A percentile compares a stretch with the other conserved stretches of the same genome.
phyloP scores from a whole-genome alignment of 768 basidiomycete species.

The Botryobasidium botryosum region DNA sequence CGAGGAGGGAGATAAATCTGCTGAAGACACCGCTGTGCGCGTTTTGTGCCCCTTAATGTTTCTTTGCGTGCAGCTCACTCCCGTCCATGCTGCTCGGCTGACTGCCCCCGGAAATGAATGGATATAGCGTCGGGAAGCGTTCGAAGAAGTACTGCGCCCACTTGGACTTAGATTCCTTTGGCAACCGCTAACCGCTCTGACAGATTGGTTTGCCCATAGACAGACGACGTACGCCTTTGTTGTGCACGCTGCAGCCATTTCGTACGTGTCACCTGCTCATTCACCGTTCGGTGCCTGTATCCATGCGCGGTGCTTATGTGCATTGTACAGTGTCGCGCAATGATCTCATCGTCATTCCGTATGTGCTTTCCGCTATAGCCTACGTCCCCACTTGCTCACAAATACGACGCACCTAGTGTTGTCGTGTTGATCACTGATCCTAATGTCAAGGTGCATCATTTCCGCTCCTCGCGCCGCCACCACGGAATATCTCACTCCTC shows the following conservation, averaged over 20 bases:
- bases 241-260: slow-evolving; percentile 69
- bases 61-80: neutral
- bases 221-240: slow-evolving; percentile 45
- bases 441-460: slow-evolving; percentile 38
- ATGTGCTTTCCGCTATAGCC: slow-evolving; percentile 20
- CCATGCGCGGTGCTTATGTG: neutral
- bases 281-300: neutral
- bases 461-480: neutral
- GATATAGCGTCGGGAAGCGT: slow-evolving; percentile 65
- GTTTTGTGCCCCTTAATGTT: slow-evolving; percentile 3
- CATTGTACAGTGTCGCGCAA: slow-evolving; percentile 37
- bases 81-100: neutral
- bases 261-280: slow-evolving; percentile 8
- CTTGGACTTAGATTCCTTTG: neutral
- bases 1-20: slow-evolving; percentile 44
- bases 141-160: slow-evolving; percentile 50
- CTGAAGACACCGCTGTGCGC: slow-evolving; percentile 69
- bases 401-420: slow-evolving; percentile 31
- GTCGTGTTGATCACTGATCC: slow-evolving; percentile 74
- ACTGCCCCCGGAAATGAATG: neutral
- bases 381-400: neutral
- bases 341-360: slow-evolving; percentile 71
- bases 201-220: slow-evolving; percentile 77
- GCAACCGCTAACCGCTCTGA: no score
- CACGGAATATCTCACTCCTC: neutral